Base-by-base conservation (phyloP, 345 rosid species). In the Jatropha curcas region DNA sequence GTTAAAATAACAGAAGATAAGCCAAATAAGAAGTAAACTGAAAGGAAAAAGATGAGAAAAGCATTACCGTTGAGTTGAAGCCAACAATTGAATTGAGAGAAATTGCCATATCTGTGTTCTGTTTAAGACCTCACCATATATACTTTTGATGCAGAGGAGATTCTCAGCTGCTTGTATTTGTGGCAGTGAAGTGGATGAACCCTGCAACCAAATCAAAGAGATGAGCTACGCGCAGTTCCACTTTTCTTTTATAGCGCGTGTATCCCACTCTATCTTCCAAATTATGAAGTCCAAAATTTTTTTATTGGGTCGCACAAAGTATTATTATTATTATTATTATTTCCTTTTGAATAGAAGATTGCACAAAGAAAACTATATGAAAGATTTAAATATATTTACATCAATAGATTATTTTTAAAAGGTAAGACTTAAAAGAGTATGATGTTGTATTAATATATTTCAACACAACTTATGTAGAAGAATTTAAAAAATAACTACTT, bases 71-170 rank as follows among this genome's bases (percentile, higher is more conserved):
- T 6, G 77, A 64, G 33, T 70, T 60, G 80, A 83, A 77, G 59
- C 83, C 80, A 71, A 73, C 37, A 70, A 79, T 60, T 16, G 80
- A 79, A 71, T 77, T 85, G 33, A 79, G 73, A 70, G 83, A 85
- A 58, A 79, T 73, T 11, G 86, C 81, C 86, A 83, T 85, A 1
- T 33, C 65, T 58, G 12, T 37, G 52, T 71, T 34, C 41, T 11
- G 51, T 19, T 64, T 68, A 73, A 41, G 73, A 30, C 50, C 72
- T 71, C 68, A 76, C 77, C 84, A 78, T 68, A 52, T 51, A 62
- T 30, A 52, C 48, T 45, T 60, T 43, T 58, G 0, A 22, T 27
- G 24, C 25, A 46, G 60, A 56, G 65, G 69, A 46, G 73, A 62
- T 41, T 41, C 3, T 17, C 53, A 31, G 62, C 31, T 71, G 57